Evolutionary conservation across 352 stramenopile genomes (phyloP).

Genomic region (Phytophthora idaei): DNA sequence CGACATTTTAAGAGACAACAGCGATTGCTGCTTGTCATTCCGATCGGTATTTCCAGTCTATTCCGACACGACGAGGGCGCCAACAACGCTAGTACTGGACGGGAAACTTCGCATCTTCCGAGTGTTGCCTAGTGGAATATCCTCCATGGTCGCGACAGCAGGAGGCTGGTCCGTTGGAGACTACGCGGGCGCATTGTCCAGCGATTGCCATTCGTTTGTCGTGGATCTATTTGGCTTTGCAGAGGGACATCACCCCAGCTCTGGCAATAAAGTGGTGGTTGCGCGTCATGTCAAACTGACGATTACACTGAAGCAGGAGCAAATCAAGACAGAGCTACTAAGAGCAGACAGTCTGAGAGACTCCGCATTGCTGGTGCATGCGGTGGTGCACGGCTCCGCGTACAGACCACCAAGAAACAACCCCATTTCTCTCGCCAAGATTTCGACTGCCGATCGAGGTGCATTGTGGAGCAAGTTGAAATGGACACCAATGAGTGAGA

Average conservation of each 20-base stretch:
- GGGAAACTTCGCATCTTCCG: conserved; percentile 19
- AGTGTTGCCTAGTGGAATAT: conserved; percentile 26
- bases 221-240: not conserved
- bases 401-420: not conserved
- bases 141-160: conserved; percentile 8
- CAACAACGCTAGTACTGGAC: conserved; percentile 34
- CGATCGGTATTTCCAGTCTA: not conserved
- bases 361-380: not conserved
- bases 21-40: not conserved
- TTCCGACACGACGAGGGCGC: not conserved
- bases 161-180: conserved; percentile 17
- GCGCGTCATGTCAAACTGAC: not conserved
- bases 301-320: not conserved
- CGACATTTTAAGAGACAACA: not conserved
- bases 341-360: not conserved
- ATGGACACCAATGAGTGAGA: not conserved
- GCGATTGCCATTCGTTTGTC: not conserved
- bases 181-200: conserved; percentile 1
- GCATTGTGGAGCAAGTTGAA: not conserved
- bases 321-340: not conserved
- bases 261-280: not conserved
- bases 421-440: not conserved
- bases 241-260: not conserved
- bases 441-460: not conserved
- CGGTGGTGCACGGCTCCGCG: not conserved